phyloP scores from a whole-genome alignment of 345 rosid species.

The Acer yangbiense region DNA sequence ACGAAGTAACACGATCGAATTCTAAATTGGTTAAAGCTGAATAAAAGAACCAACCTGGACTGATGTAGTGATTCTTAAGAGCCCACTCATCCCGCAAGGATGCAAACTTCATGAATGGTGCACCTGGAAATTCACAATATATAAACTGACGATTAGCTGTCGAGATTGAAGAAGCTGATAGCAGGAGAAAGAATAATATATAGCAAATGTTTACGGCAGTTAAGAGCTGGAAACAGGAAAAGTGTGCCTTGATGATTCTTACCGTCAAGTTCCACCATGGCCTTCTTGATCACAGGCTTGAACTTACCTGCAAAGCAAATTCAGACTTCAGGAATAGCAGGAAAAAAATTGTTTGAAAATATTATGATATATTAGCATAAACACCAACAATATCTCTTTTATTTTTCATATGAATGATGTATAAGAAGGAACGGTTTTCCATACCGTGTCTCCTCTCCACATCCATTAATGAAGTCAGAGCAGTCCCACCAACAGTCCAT shows the following conservation, averaged over 20 bases:
- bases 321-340: not conserved
- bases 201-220: not conserved
- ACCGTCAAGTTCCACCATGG: slow-evolving; percentile 99
- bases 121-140: slow-evolving; percentile 47
- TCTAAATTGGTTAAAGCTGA: not conserved
- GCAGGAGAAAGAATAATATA: not conserved
- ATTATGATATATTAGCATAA: not conserved
- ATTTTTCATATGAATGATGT: not conserved
- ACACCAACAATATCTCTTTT: not conserved
- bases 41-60: slow-evolving; percentile 77
- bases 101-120: slow-evolving; percentile 82
- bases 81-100: slow-evolving; percentile 89
- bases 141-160: not conserved
- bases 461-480: slow-evolving; percentile 91
- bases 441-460: slow-evolving; percentile 99
- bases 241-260: slow-evolving; percentile 2
- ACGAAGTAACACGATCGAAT: not conserved
- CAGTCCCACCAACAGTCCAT: slow-evolving; percentile 95
- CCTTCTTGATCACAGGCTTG: slow-evolving; percentile 99
- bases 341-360: not conserved
- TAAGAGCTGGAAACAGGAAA: not conserved
- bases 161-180: not conserved
- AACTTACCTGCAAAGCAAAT: slow-evolving; percentile 60
- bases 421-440: not conserved
- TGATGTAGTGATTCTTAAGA: slow-evolving; percentile 66